These are phyloP conservation scores for Leccinum disarticulatum DNA, from an alignment of 768 basidiomycete genomes.

Conservation along the genomic window DNA sequence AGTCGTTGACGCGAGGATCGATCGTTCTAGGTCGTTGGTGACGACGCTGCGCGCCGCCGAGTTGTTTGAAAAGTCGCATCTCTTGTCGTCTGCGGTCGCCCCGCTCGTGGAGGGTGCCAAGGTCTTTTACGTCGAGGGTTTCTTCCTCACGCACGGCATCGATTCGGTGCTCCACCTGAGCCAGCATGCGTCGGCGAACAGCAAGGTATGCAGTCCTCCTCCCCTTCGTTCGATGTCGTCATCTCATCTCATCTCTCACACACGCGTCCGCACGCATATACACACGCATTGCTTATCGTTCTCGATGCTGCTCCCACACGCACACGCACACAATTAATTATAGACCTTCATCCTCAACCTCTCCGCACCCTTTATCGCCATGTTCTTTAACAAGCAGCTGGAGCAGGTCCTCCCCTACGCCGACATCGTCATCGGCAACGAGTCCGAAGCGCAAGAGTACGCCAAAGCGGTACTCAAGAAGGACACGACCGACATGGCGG, in stretches of 20 bases:
- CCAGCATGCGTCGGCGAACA: constrained; percentile 69
- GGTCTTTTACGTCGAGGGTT: constrained; percentile 93
- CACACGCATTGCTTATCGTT: background rate
- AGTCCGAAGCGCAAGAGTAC: constrained; percentile 89
- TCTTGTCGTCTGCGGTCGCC: constrained; percentile 72
- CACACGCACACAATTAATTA: background rate
- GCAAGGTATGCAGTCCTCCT: constrained; percentile 54
- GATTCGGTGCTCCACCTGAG: constrained; percentile 70
- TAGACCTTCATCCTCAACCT: constrained; percentile 93
- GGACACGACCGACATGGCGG: constrained; percentile 60
- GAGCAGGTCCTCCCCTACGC: constrained; percentile 78
- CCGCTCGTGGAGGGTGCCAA: constrained; percentile 77
- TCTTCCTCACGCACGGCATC: constrained; percentile 93
- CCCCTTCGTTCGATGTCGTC: background rate
- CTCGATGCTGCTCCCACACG: background rate
- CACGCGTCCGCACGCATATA: background rate
- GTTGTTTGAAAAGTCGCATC: constrained; percentile 79
- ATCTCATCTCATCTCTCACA: background rate
- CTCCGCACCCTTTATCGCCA: constrained; percentile 95
- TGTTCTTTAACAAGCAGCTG: constrained; percentile 86
- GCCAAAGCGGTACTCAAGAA: constrained; percentile 70
- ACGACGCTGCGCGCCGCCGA: constrained; percentile 91
- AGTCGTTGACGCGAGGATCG: constrained; percentile 1
- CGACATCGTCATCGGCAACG: constrained; percentile 95
- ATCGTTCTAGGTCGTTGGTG: constrained; percentile 70